Evolutionary conservation across 139 green algal species (phyloP).

Genomic region (Asterochloris erici): DNA sequence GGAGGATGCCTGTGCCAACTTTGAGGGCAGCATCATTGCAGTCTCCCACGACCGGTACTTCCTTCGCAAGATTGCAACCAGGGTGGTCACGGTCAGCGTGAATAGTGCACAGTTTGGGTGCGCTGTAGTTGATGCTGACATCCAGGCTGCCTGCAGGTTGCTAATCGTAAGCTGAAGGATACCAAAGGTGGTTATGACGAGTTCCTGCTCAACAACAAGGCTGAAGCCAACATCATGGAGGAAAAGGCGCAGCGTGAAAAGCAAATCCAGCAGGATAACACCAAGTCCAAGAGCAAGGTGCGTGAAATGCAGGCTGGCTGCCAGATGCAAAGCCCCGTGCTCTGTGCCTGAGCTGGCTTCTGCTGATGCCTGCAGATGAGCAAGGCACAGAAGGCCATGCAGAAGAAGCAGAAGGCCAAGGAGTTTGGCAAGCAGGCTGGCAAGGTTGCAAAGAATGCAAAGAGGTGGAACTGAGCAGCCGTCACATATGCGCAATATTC

Average conservation of each 20-base stretch:
- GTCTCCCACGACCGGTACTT: slow-evolving; percentile 99
- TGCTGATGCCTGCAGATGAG: no score
- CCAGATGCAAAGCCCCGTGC: no score
- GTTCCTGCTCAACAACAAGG: slow-evolving; percentile 85
- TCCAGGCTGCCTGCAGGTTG: slow-evolving; percentile 48
- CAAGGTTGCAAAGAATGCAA: no score
- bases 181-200: slow-evolving; percentile 94
- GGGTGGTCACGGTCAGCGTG: slow-evolving; percentile 61
- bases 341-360: no score
- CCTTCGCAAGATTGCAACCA: slow-evolving; percentile 88
- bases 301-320: no score
- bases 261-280: slow-evolving; percentile 68
- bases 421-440: no score
- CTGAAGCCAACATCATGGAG: slow-evolving; percentile 43
- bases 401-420: no score
- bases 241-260: slow-evolving; percentile 64
- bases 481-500: no score
- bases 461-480: no score
- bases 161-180: slow-evolving; percentile 73
- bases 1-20: slow-evolving; percentile 88
- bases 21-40: slow-evolving; percentile 92
- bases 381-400: no score
- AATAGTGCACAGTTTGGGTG: neutral
- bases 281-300: slow-evolving; percentile 88
- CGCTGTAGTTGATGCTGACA: no score